Percentiles rank a stretch among this genome's conserved stretches.
These are phyloP conservation scores for Apophysomyces elegans DNA, from an alignment of 371 early-diverging fungal species.

Conservation along the genomic window DNA sequence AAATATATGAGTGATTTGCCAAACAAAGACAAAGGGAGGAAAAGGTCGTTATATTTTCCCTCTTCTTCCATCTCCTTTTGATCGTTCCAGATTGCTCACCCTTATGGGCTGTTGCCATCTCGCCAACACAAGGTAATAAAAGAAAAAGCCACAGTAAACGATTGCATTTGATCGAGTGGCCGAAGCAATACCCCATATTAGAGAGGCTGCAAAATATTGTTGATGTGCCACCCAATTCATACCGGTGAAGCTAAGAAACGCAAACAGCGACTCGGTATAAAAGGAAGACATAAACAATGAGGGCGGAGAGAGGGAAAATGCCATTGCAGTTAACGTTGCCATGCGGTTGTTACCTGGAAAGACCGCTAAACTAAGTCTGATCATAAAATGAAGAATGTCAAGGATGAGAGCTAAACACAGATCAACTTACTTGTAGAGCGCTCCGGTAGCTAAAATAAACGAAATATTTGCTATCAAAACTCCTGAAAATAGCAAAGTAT, in stretches of 20 bases:
- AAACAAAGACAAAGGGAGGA: conserved; percentile 1
- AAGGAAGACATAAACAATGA: conserved; percentile 88
- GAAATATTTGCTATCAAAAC: conserved; percentile 72
- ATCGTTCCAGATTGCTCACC: conserved; percentile 3
- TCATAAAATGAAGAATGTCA: conserved; percentile 2
- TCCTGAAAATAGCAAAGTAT: conserved; percentile 65
- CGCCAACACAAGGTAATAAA: conserved; percentile 57
- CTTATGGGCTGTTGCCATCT: conserved; percentile 14
- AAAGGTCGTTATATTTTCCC: not conserved
- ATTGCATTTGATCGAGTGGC: conserved; percentile 85
- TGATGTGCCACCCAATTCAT: conserved; percentile 61
- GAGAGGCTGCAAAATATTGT: conserved; percentile 36
- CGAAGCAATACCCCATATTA: conserved; percentile 67
- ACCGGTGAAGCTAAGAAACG: conserved; percentile 77
- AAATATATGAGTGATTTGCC: not conserved
- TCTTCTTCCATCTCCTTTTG: conserved; percentile 1
- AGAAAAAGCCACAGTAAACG: conserved; percentile 80
- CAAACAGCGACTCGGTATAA: conserved; percentile 90
- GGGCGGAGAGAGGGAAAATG: conserved; percentile 80
- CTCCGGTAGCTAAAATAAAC: conserved; percentile 78
- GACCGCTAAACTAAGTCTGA: conserved; percentile 49
- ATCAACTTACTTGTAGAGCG: conserved; percentile 65
- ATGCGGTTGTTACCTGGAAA: conserved; percentile 55
- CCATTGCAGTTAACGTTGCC: conserved; percentile 70
- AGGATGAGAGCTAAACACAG: not conserved